Percentiles rank a stretch among this genome's conserved stretches.
These are phyloP conservation scores for Ochetophila trinervis DNA, from an alignment of 306 rosid genomes.

Conservation along the genomic window DNA sequence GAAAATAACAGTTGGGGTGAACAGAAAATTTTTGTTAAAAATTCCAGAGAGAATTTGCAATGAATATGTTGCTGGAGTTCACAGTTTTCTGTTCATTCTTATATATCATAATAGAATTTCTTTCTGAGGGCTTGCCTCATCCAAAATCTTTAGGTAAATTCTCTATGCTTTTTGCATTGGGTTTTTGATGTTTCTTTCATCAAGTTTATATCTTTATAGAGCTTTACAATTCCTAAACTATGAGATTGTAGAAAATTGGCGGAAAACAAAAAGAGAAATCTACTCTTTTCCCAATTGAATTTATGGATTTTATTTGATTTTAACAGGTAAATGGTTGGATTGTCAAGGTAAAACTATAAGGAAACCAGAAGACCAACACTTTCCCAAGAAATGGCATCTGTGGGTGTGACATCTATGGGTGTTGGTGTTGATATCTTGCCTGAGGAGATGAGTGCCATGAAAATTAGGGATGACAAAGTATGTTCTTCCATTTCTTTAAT, in stretches of 20 bases:
- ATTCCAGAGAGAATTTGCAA: not conserved
- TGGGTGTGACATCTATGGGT: not conserved
- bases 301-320: not conserved
- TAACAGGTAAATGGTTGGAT: not conserved
- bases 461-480: constrained; percentile 61
- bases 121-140: no score
- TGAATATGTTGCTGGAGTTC: not conserved
- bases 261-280: no score
- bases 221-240: not conserved
- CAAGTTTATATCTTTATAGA: not conserved
- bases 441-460: constrained; percentile 60
- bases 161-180: not conserved
- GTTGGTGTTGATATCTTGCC: constrained; percentile 43
- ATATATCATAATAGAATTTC: not conserved
- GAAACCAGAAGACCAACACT: not conserved
- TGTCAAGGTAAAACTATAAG: not conserved
- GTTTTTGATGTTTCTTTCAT: not conserved
- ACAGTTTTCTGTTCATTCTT: not conserved
- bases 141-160: not conserved
- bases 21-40: not conserved
- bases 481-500: not conserved
- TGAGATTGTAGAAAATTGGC: not conserved
- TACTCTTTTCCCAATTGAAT: not conserved
- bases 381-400: not conserved
- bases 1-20: not conserved